These are phyloP conservation scores for Tylopilus subfusipes DNA, from an alignment of 768 basidiomycete species.

Conservation along the genomic window DNA sequence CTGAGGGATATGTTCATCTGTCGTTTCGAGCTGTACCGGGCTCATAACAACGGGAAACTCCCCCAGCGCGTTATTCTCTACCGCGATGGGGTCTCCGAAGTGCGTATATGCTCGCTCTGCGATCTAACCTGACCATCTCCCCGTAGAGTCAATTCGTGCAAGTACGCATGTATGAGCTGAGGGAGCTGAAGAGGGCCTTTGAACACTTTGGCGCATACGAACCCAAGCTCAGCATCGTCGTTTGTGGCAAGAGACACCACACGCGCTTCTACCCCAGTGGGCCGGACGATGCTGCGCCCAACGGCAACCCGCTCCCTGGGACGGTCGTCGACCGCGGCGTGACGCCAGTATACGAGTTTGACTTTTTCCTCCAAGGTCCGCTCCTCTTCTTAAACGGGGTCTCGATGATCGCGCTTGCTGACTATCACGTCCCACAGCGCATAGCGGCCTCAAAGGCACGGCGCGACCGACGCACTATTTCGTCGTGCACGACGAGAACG, in stretches of 20 bases:
- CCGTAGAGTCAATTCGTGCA: constrained; percentile 45
- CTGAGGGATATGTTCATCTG: constrained; percentile 47
- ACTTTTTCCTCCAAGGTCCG: constrained; percentile 52
- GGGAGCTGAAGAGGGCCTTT: constrained; percentile 40
- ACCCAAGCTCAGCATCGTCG: constrained; percentile 49
- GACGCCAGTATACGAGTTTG: constrained; percentile 50
- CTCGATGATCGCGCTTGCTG: not conserved
- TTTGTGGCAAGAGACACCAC: constrained; percentile 56
- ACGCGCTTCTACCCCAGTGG: constrained; percentile 53
- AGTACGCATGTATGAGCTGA: constrained; percentile 42
- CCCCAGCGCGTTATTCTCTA: constrained; percentile 47
- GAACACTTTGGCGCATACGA: constrained; percentile 38
- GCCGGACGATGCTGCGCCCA: constrained; percentile 33
- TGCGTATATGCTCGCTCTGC: constrained; percentile 23
- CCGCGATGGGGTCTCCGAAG: constrained; percentile 79
- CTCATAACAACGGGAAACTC: constrained; percentile 32
- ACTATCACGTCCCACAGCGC: constrained; percentile 22
- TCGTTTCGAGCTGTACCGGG: constrained; percentile 39
- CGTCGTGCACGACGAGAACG: constrained; percentile 53
- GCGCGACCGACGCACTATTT: constrained; percentile 53
- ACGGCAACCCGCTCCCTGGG: constrained; percentile 52
- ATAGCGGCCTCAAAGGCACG: constrained; percentile 43
- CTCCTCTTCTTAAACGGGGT: not conserved
- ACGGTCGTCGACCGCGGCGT: constrained; percentile 56
- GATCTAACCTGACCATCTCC: not conserved